Conservation (phyloP, 176 grass and related monocot species). For the Oryza australiensis region DNA sequence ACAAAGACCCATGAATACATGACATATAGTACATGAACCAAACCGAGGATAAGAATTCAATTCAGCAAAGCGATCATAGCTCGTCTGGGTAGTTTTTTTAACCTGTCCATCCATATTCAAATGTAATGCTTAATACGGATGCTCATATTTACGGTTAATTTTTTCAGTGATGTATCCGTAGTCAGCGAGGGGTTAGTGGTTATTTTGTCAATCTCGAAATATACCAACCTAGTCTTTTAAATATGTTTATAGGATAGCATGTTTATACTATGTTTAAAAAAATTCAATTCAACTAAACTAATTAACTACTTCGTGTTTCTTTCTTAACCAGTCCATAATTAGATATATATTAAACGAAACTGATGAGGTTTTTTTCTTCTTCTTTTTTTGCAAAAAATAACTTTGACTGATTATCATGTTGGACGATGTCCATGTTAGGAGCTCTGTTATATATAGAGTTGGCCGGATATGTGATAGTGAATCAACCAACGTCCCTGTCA, state of each 20-base stretch:
- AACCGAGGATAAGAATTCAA: background rate
- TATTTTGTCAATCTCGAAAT: too few relatives aligned
- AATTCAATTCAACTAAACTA: background rate
- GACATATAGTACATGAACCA: background rate
- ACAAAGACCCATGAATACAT: background rate
- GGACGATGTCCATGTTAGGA: background rate
- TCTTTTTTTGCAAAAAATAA: background rate
- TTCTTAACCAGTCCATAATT: background rate
- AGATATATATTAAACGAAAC: background rate
- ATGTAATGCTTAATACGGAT: too few relatives aligned
- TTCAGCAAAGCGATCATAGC: too few relatives aligned
- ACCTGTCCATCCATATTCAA: too few relatives aligned
- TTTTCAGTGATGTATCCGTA: too few relatives aligned
- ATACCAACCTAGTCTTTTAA: too few relatives aligned
- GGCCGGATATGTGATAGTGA: slow-evolving; percentile 7
- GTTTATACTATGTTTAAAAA: too few relatives aligned
- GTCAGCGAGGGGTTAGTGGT: too few relatives aligned
- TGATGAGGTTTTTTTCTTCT: background rate
- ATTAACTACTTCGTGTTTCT: background rate
- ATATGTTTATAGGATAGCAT: too few relatives aligned
- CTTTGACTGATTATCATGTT: background rate
- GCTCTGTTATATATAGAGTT: background rate
- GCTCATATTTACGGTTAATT: too few relatives aligned
- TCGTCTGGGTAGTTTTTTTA: too few relatives aligned
- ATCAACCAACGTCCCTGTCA: slow-evolving; percentile 26